phyloP scores from a whole-genome alignment of 768 basidiomycete species.

The Pisolithus sp. region DNA sequence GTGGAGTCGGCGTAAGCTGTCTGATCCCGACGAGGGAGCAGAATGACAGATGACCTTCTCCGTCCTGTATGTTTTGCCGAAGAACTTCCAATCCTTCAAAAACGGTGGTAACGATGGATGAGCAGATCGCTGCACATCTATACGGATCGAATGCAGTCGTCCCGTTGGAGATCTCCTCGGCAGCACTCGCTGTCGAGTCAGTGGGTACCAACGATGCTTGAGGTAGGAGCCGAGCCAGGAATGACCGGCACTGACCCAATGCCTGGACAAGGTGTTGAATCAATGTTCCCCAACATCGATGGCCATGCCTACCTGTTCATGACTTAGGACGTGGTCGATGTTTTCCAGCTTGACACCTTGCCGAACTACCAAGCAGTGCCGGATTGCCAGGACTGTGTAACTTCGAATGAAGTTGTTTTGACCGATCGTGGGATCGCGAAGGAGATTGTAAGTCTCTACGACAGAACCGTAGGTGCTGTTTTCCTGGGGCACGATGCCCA shows the following conservation, averaged over 20 bases:
- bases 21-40: not conserved
- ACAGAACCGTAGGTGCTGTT: constrained; percentile 73
- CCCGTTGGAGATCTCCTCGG: constrained; percentile 32
- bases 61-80: constrained; percentile 58
- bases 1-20: not conserved
- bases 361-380: constrained; percentile 65
- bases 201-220: constrained; percentile 45
- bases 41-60: constrained; percentile 12
- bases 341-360: constrained; percentile 49
- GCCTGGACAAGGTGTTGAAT: constrained; percentile 40
- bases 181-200: constrained; percentile 72
- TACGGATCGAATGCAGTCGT: constrained; percentile 35
- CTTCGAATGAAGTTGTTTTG: constrained; percentile 50
- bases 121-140: constrained; percentile 69
- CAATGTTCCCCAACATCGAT: not conserved
- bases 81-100: constrained; percentile 61
- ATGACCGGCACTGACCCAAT: constrained; percentile 69
- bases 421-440: constrained; percentile 39
- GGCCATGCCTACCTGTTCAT: constrained; percentile 57
- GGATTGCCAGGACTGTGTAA: constrained; percentile 50
- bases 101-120: constrained; percentile 51
- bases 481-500: constrained; percentile 75
- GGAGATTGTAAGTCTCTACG: constrained; percentile 63
- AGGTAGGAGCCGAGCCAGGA: constrained; percentile 50
- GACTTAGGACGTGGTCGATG: constrained; percentile 60